These are phyloP conservation scores for Arabidopsis thaliana DNA, from an alignment of 345 rosid genomes.

Conservation along the genomic window DNA sequence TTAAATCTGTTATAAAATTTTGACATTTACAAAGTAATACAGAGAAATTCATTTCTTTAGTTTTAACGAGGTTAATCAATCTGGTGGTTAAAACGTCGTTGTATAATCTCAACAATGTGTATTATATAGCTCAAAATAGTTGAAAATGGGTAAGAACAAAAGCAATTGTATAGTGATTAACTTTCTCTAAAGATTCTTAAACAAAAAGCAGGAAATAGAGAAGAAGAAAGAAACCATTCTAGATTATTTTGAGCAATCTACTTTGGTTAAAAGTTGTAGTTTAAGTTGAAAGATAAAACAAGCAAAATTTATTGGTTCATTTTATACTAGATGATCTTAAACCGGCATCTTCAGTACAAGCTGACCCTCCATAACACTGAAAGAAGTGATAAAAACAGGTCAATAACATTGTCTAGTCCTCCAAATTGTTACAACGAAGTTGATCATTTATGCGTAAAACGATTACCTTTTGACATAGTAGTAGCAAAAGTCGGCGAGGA, in stretches of 20 bases:
- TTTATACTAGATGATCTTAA: conserved; percentile 35
- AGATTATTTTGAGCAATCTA: conserved; percentile 36
- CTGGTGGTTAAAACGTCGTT: neutral
- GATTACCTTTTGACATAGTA: conserved; percentile 77
- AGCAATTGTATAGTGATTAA: neutral
- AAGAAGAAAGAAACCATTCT: conserved; percentile 24
- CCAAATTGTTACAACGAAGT: neutral
- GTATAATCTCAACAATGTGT: neutral
- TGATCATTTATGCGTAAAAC: neutral
- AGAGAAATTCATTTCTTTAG: neutral
- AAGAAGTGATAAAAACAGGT: conserved; percentile 22
- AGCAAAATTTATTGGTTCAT: conserved; percentile 23
- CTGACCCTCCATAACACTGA: conserved; percentile 55
- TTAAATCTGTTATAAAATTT: no score
- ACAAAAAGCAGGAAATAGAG: neutral
- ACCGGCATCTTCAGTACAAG: conserved; percentile 51
- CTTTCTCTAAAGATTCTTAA: conserved; percentile 23
- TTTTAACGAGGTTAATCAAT: neutral
- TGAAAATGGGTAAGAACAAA: neutral
- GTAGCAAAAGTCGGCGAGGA: conserved; percentile 86
- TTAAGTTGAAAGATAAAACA: conserved; percentile 4
- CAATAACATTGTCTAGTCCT: conserved; percentile 16
- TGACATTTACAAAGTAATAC: neutral
- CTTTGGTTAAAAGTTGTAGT: conserved; percentile 23
- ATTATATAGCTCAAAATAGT: conserved; percentile 12